Conservation (phyloP, 2,329 filamentous ascomycete genomes). For the Ascochyta viciae-villosae region DNA sequence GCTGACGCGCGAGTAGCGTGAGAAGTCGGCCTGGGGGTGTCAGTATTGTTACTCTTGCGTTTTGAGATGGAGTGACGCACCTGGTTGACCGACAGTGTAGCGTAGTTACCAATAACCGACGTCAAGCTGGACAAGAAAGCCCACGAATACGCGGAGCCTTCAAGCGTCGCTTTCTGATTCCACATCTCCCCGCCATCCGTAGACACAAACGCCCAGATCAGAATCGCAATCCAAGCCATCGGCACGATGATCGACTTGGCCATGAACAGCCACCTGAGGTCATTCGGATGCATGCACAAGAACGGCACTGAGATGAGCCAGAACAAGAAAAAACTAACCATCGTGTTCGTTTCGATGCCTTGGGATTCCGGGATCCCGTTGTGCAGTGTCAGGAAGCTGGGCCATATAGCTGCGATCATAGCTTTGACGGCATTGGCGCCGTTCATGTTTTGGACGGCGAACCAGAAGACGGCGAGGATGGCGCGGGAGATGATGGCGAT, state of each 20-base stretch:
- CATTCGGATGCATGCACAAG: slow-evolving; percentile 63
- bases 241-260: slow-evolving; percentile 58
- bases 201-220: slow-evolving; percentile 67
- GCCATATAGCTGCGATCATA: slow-evolving; percentile 65
- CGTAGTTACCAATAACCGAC: slow-evolving; percentile 59
- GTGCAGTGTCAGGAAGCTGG: slow-evolving; percentile 60
- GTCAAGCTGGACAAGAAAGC: slow-evolving; percentile 60
- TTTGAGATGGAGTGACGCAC: slow-evolving; percentile 18
- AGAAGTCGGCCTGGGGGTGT: slow-evolving; percentile 62
- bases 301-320: slow-evolving; percentile 63
- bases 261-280: slow-evolving; percentile 62
- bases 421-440: slow-evolving; percentile 62
- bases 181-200: slow-evolving; percentile 62
- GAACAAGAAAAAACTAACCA: slow-evolving; percentile 66
- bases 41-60: not conserved
- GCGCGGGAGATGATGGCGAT: slow-evolving; percentile 61
- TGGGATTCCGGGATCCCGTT: slow-evolving; percentile 60
- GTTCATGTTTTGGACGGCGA: slow-evolving; percentile 71
- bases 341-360: slow-evolving; percentile 63
- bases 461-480: slow-evolving; percentile 67
- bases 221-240: slow-evolving; percentile 66
- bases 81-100: slow-evolving; percentile 61
- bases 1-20: slow-evolving; percentile 57
- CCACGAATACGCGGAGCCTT: slow-evolving; percentile 61
- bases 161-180: slow-evolving; percentile 54